Evolutionary conservation across 306 rosid species (phyloP).

Genomic region (Quercus robur): DNA sequence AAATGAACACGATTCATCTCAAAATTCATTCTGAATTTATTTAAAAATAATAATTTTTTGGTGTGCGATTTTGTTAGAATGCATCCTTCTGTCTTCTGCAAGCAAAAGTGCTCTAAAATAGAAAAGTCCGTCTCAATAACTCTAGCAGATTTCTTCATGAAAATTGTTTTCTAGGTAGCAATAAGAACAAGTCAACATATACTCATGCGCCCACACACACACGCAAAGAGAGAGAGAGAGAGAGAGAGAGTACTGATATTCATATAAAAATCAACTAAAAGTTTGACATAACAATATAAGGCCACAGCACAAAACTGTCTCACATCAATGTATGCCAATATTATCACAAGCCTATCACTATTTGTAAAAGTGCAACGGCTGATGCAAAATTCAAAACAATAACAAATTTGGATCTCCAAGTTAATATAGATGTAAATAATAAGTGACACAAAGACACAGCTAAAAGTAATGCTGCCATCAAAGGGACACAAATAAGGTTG

Average conservation of each 20-base stretch:
- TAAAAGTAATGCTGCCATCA: slow-evolving; percentile 32
- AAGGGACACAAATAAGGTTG: background rate
- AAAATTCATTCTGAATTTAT: background rate
- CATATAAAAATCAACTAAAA: background rate
- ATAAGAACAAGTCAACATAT: background rate
- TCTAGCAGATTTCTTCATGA: background rate
- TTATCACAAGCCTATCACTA: slow-evolving; percentile 25
- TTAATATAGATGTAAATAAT: background rate
- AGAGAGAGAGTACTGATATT: background rate
- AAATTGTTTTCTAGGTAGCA: background rate
- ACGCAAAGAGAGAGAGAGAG: background rate
- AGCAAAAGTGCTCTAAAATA: background rate
- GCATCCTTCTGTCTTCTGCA: background rate
- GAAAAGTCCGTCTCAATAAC: background rate
- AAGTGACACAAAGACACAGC: background rate
- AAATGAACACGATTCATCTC: background rate
- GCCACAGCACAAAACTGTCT: slow-evolving; percentile 25
- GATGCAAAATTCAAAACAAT: slow-evolving; percentile 31
- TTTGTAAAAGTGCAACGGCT: slow-evolving; percentile 31
- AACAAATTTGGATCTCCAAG: slow-evolving; percentile 39
- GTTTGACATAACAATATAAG: background rate
- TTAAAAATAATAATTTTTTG: background rate
- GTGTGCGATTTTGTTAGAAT: background rate
- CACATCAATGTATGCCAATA: slow-evolving; percentile 29
- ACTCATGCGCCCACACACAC: background rate